These are phyloP conservation scores for Punica granatum DNA, from an alignment of 345 rosid species.

Conservation along the genomic window DNA sequence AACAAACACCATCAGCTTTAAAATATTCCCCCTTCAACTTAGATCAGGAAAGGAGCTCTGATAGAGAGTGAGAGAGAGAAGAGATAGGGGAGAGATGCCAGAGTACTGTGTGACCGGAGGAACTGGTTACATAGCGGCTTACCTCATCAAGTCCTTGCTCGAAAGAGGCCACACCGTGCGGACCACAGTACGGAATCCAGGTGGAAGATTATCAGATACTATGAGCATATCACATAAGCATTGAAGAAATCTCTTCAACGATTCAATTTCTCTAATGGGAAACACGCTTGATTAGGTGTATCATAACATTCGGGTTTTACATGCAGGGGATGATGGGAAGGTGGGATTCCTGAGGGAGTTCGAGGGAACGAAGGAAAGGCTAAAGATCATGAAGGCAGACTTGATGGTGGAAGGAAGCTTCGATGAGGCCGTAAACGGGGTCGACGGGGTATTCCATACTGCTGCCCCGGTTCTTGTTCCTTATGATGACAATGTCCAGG, in stretches of 20 bases:
- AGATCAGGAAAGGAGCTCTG: no score
- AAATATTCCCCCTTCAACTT: no score
- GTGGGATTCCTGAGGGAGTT: slow-evolving; percentile 51
- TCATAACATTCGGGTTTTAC: background rate
- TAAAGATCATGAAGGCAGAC: slow-evolving; percentile 64
- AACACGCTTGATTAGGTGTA: background rate
- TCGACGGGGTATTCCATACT: slow-evolving; percentile 80
- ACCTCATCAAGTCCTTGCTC: slow-evolving; percentile 59
- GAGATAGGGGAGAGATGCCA: slow-evolving; percentile 33
- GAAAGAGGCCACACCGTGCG: slow-evolving; percentile 59
- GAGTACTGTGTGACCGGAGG: slow-evolving; percentile 94
- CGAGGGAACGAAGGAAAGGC: slow-evolving; percentile 55
- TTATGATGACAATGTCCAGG: slow-evolving; percentile 52
- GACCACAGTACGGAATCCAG: slow-evolving; percentile 74
- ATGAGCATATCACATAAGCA: no score
- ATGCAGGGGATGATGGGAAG: slow-evolving; percentile 40
- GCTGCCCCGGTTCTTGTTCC: slow-evolving; percentile 82
- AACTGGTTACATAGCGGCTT: slow-evolving; percentile 77
- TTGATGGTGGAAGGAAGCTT: slow-evolving; percentile 57
- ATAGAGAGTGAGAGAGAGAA: background rate
- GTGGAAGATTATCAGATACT: slow-evolving; percentile 16
- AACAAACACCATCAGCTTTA: no score
- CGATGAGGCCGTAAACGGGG: slow-evolving; percentile 58
- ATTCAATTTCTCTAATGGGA: background rate
- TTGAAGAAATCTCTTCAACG: no score